Evolutionary conservation across 139 green algal species (phyloP).

Genomic region (Coelastrella sp.): DNA sequence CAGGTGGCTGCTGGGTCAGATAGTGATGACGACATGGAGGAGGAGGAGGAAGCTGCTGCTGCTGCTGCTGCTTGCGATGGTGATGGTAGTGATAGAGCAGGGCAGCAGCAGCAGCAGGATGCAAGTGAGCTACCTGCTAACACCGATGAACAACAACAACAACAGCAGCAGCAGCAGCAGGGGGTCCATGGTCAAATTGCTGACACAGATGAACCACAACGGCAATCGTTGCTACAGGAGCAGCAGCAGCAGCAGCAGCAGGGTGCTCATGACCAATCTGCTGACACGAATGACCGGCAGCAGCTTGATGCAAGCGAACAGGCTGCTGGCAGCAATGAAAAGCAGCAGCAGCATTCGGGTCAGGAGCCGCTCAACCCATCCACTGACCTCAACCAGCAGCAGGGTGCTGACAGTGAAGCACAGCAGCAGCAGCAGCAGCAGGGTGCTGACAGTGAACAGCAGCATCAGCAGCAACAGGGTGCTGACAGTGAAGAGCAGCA

Average conservation of each 20-base stretch:
- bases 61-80: neutral
- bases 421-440: constrained; percentile 21
- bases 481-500: neutral
- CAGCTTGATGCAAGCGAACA: neutral
- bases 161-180: neutral
- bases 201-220: neutral
- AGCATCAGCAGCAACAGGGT: neutral
- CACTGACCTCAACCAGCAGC: neutral
- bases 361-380: neutral
- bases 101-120: neutral
- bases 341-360: neutral
- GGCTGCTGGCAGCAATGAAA: neutral
- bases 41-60: neutral
- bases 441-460: neutral
- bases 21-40: neutral
- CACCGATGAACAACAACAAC: neutral
- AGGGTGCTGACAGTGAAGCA: neutral
- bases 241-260: neutral
- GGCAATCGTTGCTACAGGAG: neutral
- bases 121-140: neutral
- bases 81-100: neutral
- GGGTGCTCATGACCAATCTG: neutral
- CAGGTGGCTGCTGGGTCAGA: neutral
- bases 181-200: neutral
- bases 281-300: neutral